phyloP scores from a whole-genome alignment of 495 filamentous ascomycete genomes.

The Schizothecium vesticola region DNA sequence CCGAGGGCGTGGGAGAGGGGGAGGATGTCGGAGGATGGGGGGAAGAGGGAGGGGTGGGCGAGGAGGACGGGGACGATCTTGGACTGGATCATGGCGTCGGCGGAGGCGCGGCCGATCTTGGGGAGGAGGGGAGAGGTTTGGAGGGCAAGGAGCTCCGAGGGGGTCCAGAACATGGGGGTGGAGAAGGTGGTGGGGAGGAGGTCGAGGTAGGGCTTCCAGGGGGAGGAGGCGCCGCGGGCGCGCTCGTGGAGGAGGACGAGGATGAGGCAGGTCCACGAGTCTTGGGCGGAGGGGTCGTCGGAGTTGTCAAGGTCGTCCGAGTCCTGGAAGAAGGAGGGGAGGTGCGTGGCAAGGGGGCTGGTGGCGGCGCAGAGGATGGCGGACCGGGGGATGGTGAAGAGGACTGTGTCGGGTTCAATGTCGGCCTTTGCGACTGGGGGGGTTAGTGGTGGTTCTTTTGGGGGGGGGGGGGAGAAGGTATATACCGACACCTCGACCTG shows the following conservation, averaged over 20 bases:
- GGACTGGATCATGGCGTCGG: constrained; percentile 61
- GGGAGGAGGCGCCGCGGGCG: constrained; percentile 52
- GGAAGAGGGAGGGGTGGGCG: constrained; percentile 38
- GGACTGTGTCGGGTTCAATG: constrained; percentile 38
- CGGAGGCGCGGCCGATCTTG: constrained; percentile 72
- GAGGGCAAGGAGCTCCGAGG: constrained; percentile 62
- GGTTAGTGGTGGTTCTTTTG: neutral
- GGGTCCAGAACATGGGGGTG: constrained; percentile 88
- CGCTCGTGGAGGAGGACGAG: constrained; percentile 78
- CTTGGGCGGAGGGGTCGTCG: constrained; percentile 20
- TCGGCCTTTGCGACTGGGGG: constrained; percentile 38
- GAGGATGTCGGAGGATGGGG: constrained; percentile 44
- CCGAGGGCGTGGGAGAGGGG: constrained; percentile 71
- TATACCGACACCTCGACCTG: constrained; percentile 44
- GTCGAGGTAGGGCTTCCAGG: constrained; percentile 77
- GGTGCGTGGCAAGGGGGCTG: constrained; percentile 30
- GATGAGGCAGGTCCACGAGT: constrained; percentile 55
- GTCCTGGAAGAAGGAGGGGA: constrained; percentile 34
- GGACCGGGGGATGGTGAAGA: constrained; percentile 44
- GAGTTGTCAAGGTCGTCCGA: constrained; percentile 30
- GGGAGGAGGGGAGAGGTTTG: constrained; percentile 69
- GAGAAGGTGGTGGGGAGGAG: constrained; percentile 74
- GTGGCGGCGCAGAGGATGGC: constrained; percentile 41
- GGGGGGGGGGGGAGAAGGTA: neutral
- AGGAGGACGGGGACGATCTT: constrained; percentile 56